phyloP scores from a whole-genome alignment of 495 filamentous ascomycete species.

The Hypoxylon fragiforme region DNA sequence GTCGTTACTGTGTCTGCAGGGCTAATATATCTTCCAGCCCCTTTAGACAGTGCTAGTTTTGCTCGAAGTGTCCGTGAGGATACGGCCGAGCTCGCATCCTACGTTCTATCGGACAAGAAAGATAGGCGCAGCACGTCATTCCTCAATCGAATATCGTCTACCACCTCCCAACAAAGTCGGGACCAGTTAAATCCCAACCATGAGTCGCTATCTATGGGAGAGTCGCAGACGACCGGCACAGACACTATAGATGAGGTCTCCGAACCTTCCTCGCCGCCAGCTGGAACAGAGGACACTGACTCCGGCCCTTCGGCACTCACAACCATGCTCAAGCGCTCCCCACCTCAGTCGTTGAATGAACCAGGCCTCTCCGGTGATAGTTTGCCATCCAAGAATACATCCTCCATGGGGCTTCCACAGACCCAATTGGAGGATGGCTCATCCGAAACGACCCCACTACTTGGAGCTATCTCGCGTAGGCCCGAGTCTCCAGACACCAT shows the following conservation, averaged over 20 bases:
- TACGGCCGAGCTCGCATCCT: slow-evolving; percentile 86
- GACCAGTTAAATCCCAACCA: slow-evolving; percentile 31
- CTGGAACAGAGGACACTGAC: slow-evolving; percentile 35
- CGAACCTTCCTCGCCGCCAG: slow-evolving; percentile 60
- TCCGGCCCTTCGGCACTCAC: slow-evolving; percentile 63
- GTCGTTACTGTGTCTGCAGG: not conserved
- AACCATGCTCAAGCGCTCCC: slow-evolving; percentile 63
- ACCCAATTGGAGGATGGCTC: slow-evolving; percentile 14
- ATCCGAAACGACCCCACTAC: slow-evolving; percentile 44
- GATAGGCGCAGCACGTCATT: slow-evolving; percentile 46
- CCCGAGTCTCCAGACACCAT: slow-evolving; percentile 32
- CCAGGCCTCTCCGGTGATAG: not conserved
- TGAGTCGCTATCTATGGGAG: slow-evolving; percentile 13
- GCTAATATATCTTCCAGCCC: slow-evolving; percentile 39
- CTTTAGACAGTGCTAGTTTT: slow-evolving; percentile 69
- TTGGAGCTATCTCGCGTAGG: slow-evolving; percentile 34
- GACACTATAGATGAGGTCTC: slow-evolving; percentile 63
- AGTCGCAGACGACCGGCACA: slow-evolving; percentile 21
- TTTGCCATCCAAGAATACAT: slow-evolving; percentile 7
- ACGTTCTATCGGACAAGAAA: slow-evolving; percentile 71
- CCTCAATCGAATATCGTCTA: slow-evolving; percentile 42
- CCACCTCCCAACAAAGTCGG: slow-evolving; percentile 35
- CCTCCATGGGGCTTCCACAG: slow-evolving; percentile 4
- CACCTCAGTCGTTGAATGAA: slow-evolving; percentile 37
- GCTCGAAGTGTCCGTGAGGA: slow-evolving; percentile 82